phyloP scores from a whole-genome alignment of 1,284 basidiomycete species.

The Ceratobasidium sp. region DNA sequence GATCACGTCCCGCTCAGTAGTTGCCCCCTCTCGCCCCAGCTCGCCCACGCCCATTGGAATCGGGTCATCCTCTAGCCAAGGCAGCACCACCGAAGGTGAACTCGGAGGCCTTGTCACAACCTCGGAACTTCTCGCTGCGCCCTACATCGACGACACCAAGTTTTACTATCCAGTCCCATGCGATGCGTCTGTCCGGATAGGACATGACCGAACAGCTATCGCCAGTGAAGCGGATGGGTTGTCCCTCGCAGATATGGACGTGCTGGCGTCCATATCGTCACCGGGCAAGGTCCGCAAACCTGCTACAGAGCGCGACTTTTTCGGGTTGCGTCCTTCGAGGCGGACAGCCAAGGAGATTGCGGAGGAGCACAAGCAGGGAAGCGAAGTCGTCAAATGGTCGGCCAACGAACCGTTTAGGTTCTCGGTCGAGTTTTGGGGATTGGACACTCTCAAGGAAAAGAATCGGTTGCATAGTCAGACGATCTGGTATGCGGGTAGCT shows the following conservation, averaged over 20 bases:
- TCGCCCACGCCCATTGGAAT: constrained; percentile 42
- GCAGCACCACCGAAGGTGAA: constrained; percentile 57
- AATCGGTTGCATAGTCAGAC: constrained; percentile 79
- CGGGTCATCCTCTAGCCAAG: constrained; percentile 8
- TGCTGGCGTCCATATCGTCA: constrained; percentile 18
- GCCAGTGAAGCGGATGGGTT: constrained; percentile 57
- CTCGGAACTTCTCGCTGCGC: constrained; percentile 59
- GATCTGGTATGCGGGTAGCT: constrained; percentile 80
- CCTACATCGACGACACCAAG: constrained; percentile 51
- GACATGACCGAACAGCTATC: constrained; percentile 65
- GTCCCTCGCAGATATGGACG: constrained; percentile 35
- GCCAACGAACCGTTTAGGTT: constrained; percentile 70
- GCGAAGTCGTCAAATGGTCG: constrained; percentile 50
- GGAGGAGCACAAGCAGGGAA: constrained; percentile 30
- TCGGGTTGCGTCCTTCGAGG: constrained; percentile 53
- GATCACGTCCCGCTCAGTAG: constrained; percentile 58
- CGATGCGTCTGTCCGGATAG: constrained; percentile 83
- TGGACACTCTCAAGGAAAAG: constrained; percentile 85
- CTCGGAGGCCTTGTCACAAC: constrained; percentile 66
- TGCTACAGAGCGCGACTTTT: constrained; percentile 54
- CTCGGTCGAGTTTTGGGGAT: constrained; percentile 90
- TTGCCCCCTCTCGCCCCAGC: constrained; percentile 47
- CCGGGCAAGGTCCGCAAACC: constrained; percentile 47
- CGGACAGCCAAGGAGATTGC: constrained; percentile 49
- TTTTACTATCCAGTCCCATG: constrained; percentile 76